Conservation (phyloP, 352 stramenopile species). For the Phytopythium ostracodes region DNA sequence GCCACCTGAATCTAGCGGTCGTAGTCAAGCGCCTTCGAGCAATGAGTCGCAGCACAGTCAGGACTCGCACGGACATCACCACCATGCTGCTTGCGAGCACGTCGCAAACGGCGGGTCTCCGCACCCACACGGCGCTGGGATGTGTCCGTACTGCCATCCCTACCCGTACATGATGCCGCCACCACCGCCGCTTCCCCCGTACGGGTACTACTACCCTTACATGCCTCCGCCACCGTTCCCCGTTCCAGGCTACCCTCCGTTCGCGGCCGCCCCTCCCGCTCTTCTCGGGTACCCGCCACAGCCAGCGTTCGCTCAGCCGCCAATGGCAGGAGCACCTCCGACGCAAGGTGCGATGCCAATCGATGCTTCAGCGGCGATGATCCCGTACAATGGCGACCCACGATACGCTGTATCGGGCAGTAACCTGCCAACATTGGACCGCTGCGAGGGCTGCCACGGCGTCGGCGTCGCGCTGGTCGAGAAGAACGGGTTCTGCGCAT, state of each 20-base stretch:
- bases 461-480: slow-evolving; percentile 54
- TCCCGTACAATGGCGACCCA: slow-evolving; percentile 28
- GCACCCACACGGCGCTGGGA: background rate
- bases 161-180: slow-evolving; percentile 36
- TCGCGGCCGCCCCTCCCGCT: background rate
- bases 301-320: slow-evolving; percentile 11
- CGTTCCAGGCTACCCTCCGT: slow-evolving; percentile 17
- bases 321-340: slow-evolving; percentile 18
- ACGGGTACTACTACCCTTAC: slow-evolving; percentile 39
- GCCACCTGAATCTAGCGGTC: background rate
- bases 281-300: slow-evolving; percentile 24
- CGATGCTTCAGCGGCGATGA: slow-evolving; percentile 20
- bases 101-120: background rate
- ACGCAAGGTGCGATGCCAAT: slow-evolving; percentile 11
- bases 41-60: background rate
- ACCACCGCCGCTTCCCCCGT: slow-evolving; percentile 19
- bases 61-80: background rate
- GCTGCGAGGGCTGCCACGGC: slow-evolving; percentile 48
- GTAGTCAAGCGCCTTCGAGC: background rate
- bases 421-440: slow-evolving; percentile 26
- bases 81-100: background rate
- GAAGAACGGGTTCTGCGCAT: slow-evolving; percentile 64
- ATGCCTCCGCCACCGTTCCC: slow-evolving; percentile 20
- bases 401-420: slow-evolving; percentile 16
- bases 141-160: slow-evolving; percentile 14